A percentile compares a stretch with the other conserved stretches of the same genome.
Conservation (phyloP, 257 asterid genomes). For the Verbascum thapsus region DNA sequence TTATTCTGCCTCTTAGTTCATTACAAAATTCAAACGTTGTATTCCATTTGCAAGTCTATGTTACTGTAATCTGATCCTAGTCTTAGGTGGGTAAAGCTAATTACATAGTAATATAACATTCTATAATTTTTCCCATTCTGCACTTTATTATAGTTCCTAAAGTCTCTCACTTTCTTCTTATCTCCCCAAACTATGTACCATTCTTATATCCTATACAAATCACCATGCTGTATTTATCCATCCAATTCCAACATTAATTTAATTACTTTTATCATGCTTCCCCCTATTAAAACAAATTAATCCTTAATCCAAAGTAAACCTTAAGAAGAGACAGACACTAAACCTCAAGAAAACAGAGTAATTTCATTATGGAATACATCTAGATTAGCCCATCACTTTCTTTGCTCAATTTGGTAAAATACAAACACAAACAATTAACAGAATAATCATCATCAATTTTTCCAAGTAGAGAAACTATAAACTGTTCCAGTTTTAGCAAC, state of each 20-base stretch:
- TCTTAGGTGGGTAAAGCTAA: neutral
- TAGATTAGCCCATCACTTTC: neutral
- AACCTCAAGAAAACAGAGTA: neutral
- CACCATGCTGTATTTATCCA: neutral
- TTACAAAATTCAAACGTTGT: slow-evolving; percentile 1
- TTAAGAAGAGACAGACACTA: neutral
- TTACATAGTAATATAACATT: neutral
- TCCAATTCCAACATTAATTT: too few relatives aligned
- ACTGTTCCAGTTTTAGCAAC: neutral
- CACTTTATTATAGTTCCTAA: neutral
- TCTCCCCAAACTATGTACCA: neutral
- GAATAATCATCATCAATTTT: neutral
- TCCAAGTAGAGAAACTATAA: neutral
- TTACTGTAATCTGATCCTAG: slow-evolving; percentile 6
- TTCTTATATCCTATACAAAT: too few relatives aligned
- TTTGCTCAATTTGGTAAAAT: neutral
- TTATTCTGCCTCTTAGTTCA: neutral
- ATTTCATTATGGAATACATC: neutral
- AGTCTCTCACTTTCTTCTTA: neutral
- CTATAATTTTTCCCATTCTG: neutral
- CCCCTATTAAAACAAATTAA: neutral
- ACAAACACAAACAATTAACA: slow-evolving; percentile 9
- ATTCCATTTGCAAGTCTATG: neutral
- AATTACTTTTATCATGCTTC: neutral
- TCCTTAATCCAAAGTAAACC: neutral